A percentile compares a stretch with the other conserved stretches of the same genome.
These are phyloP conservation scores for Hammondia hammondi DNA, from an alignment of 169 alveolate species.

Conservation along the genomic window DNA sequence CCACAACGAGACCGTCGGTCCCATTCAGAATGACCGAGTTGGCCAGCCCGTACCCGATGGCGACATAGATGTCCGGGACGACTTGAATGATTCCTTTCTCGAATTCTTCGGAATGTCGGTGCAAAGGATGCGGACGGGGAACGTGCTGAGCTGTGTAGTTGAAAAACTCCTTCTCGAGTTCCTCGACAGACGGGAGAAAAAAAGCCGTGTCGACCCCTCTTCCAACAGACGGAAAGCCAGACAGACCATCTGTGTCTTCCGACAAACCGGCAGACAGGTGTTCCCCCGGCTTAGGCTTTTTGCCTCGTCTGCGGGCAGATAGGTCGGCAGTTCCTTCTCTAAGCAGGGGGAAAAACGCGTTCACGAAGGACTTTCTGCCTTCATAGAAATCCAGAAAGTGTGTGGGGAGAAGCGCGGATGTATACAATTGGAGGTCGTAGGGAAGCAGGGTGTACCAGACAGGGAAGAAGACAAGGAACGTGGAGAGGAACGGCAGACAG, in stretches of 20 bases:
- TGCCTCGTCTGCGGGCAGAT: neutral
- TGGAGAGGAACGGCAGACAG: neutral
- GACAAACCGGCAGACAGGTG: neutral
- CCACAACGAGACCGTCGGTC: conserved; percentile 42
- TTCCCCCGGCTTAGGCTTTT: neutral
- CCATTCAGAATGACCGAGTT: conserved; percentile 45
- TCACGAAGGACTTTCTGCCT: neutral
- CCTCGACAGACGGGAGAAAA: conserved; percentile 17
- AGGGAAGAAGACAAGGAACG: neutral
- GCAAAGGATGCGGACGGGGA: conserved; percentile 38
- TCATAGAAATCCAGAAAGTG: neutral
- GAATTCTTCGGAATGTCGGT: conserved; percentile 49
- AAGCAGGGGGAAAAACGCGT: neutral
- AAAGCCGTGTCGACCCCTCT: neutral
- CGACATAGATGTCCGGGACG: conserved; percentile 16
- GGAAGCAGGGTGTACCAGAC: neutral
- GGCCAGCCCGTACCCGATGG: conserved; percentile 63
- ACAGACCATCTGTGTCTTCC: neutral
- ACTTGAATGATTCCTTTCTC: conserved; percentile 39
- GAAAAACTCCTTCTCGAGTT: conserved; percentile 7
- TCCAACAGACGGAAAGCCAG: neutral
- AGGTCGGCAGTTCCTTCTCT: neutral
- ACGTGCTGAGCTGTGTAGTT: conserved; percentile 4
- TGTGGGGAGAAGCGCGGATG: neutral
- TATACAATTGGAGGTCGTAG: neutral